Base-by-base conservation (phyloP, 768 basidiomycete genomes). In the Symmetrospora coprosmae region DNA sequence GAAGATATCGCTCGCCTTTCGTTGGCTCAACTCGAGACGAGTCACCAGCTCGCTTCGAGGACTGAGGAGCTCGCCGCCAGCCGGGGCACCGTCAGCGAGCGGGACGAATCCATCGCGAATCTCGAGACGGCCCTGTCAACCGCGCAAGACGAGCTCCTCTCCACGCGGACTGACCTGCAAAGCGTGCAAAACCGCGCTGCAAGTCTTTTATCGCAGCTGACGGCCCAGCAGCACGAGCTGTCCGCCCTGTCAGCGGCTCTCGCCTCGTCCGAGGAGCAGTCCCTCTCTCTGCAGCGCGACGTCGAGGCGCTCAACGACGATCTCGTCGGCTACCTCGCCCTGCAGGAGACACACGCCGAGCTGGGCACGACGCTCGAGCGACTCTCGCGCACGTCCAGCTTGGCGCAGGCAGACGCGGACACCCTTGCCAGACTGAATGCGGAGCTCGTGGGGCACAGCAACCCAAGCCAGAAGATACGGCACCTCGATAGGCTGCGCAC, bases 401-500 rank as follows among this genome's bases (percentile, higher is more conserved):
- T 89, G 34, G 86, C 86, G 6, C 83, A 89, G 67, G 82, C 82
- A 39, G 90, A 92, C 70, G 81, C 84, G 0, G 76, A 79, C 37
- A 75, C 77, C n/a, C 77, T 92, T 40, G 82, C 84, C 65, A 78
- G 77, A 67, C 84, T 87, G 74, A 91, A 91, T 64, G 85, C 86
- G 0, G 82, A 89, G 70, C 84, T 92, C 60, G 74, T 89, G 17
- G 81, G 86, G 0, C 88, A 91, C 69, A 77, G 79, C 33, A 90
- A 91, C 68, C 85, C 86, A 8, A 81, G 81, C 1, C 89, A 92
- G 72, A 80, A 82, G 61, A 88, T 94, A 67, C 76, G 82, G 71
- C 91, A 92, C 66, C 81, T 94, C 16, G 90, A 91, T 61, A 78
- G 82, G 53, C 81, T 94, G 51, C 78, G 89, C 34, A 75, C 78